These are phyloP conservation scores for Diplodia seriata DNA, from an alignment of 2,329 filamentous ascomycete species.

Conservation along the genomic window DNA sequence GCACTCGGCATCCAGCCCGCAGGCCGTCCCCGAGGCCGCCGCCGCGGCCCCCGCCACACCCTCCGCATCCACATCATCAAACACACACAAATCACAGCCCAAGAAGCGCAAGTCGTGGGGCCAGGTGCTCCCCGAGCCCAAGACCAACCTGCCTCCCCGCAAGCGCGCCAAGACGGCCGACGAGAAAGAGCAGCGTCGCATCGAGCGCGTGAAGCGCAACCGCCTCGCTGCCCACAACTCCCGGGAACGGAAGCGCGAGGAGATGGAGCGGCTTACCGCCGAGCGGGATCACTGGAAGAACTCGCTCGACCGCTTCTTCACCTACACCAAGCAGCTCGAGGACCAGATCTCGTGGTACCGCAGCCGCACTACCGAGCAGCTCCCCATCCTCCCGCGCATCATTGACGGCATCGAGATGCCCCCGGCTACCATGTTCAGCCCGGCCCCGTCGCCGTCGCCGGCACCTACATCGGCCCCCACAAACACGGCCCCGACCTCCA, in stretches of 20 bases:
- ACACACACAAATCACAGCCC: slow-evolving; percentile 60
- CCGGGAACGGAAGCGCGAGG: slow-evolving; percentile 86
- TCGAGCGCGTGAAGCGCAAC: slow-evolving; percentile 96
- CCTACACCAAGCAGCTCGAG: slow-evolving; percentile 58
- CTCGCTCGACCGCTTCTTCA: slow-evolving; percentile 64
- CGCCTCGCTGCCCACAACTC: slow-evolving; percentile 96
- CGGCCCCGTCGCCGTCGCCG: slow-evolving; percentile 1
- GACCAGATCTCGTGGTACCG: slow-evolving; percentile 54
- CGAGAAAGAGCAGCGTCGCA: slow-evolving; percentile 97
- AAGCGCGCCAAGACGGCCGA: slow-evolving; percentile 99
- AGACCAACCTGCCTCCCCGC: slow-evolving; percentile 92
- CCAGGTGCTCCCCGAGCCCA: slow-evolving; percentile 93
- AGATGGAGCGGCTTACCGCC: slow-evolving; percentile 82
- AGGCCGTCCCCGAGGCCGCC: slow-evolving; percentile 36
- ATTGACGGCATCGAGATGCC: slow-evolving; percentile 37
- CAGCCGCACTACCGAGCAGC: slow-evolving; percentile 43
- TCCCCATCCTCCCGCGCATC: slow-evolving; percentile 37
- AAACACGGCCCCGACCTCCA: not conserved
- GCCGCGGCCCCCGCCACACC: slow-evolving; percentile 29
- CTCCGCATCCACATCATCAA: slow-evolving; percentile 11
- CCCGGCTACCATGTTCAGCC: slow-evolving; percentile 35
- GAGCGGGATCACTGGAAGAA: slow-evolving; percentile 70
- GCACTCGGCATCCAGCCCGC: slow-evolving; percentile 38
- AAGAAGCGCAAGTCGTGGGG: slow-evolving; percentile 99
- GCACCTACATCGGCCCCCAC: slow-evolving; percentile 14